Evolutionary conservation across 2,329 filamentous ascomycete genomes (phyloP), one percentile per base, ranked within the genome.

Genomic region (Ophiostoma sp.): DNA sequence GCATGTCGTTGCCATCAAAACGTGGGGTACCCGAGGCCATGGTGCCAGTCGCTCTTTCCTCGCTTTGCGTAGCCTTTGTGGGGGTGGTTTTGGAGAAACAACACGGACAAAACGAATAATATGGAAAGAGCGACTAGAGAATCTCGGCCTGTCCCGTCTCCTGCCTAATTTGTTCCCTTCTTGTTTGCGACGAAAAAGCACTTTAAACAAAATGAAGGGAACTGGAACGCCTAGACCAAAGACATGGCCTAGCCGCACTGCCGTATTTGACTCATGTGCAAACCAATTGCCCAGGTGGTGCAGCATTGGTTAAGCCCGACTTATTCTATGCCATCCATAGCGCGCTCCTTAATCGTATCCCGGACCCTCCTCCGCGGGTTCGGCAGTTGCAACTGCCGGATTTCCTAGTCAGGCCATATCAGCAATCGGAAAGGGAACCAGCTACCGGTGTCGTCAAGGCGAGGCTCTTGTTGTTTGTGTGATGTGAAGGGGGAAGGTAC

Each of bases 331-430:
- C 47, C 36, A 41, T 12, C 36, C 9, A n/a, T 11, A 18, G 38
- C 42, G 36, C 14, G n/a, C 65, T 66, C 12, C 60, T 63, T 5
- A n/a, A 18, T 44, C 40, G 7, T 5, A n/a, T 44, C 60, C 60
- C 16, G 38, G 16, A n/a, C 38, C 40, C 42, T 67, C 65, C 7
- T 60, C 40, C 64, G 65, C n/a, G 65, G 60, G 63, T 69, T 69
- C 68, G 68, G 68, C 36, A 65, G 45, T 67, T 69, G 63, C 68
- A 69, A 69, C 42, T 69, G 68, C 68, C 68, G 68, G 4, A 41
- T 38, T 47, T 27, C 44, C 47, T 66, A 67, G 36, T n/a, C 36
- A 38, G 58, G 38, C 14, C 11, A 69, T 64, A 44, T 8, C 45
- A 63, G 62, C 49, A 49, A 27, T 27, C 27, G 27, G 27, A 27